Percentiles rank a stretch among this genome's conserved stretches.
These are phyloP conservation scores for Setaria italica DNA, from an alignment of 202 grass and related monocot genomes.

Conservation along the genomic window DNA sequence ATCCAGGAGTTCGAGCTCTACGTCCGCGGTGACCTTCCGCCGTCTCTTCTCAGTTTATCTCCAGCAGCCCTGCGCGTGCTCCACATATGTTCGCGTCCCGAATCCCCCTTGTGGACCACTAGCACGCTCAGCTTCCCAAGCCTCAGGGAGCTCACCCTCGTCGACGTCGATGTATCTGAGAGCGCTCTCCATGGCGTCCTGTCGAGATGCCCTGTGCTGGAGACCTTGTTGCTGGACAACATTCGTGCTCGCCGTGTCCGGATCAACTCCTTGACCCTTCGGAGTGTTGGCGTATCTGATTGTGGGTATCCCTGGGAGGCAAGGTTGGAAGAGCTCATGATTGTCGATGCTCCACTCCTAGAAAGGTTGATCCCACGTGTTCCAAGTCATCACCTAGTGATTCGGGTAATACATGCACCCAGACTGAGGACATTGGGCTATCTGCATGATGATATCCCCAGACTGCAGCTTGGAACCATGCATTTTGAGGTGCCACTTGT, in stretches of 20 bases:
- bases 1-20: background rate
- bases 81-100: no score
- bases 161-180: background rate
- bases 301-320: background rate
- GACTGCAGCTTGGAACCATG: conserved; percentile 8
- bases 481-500: background rate
- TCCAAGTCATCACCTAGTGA: background rate
- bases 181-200: background rate
- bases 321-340: background rate
- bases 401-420: background rate
- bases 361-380: background rate
- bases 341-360: conserved; percentile 27
- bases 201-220: conserved; percentile 21
- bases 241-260: background rate
- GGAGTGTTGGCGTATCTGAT: background rate
- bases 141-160: conserved; percentile 8
- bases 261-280: conserved; percentile 16
- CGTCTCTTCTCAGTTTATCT: no score
- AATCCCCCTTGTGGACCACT: no score
- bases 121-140: background rate
- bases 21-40: no score
- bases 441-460: background rate
- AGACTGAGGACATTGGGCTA: conserved; percentile 27
- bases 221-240: background rate
- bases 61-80: no score